A percentile compares a stretch with the other conserved stretches of the same genome.
phyloP scores from a whole-genome alignment of 805 yeast genomes.

The Wickerhamiella kurtzmanii region DNA sequence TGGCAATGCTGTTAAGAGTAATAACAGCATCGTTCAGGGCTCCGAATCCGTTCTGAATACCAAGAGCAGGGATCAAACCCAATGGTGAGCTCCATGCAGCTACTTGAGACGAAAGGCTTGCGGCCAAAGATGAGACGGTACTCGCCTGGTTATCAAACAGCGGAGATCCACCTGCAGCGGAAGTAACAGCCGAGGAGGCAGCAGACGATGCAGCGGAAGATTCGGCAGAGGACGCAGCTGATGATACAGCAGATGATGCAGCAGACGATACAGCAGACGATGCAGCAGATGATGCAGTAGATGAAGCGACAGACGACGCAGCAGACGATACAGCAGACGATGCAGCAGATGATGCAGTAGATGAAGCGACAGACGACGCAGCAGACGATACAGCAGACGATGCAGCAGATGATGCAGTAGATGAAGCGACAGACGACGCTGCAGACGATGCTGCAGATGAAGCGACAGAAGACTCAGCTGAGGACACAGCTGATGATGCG shows the following conservation, averaged over 20 bases:
- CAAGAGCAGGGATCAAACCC: constrained; percentile 11
- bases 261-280: constrained; percentile 14
- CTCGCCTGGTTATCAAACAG: background rate
- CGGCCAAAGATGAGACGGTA: background rate
- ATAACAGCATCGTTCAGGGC: constrained; percentile 2
- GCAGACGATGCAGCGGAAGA: constrained; percentile 5
- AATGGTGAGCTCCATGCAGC: constrained; percentile 4
- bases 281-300: constrained; percentile 6
- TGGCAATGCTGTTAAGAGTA: background rate
- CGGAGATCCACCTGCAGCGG: background rate
- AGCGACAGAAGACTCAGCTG: constrained; percentile 15
- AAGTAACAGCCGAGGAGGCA: constrained; percentile 14
- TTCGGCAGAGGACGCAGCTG: constrained; percentile 12
- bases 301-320: no score
- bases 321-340: constrained; percentile 14
- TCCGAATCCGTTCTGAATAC: constrained; percentile 9
- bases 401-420: constrained; percentile 6
- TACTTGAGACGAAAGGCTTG: constrained; percentile 1
- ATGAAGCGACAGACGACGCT: no score
- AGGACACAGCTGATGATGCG: constrained; percentile 3
- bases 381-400: constrained; percentile 14
- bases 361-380: no score
- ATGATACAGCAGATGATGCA: constrained; percentile 4
- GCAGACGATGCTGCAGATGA: no score
- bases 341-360: constrained; percentile 6